phyloP scores from a whole-genome alignment of 345 rosid genomes.

The Eucalyptus fibrosa region DNA sequence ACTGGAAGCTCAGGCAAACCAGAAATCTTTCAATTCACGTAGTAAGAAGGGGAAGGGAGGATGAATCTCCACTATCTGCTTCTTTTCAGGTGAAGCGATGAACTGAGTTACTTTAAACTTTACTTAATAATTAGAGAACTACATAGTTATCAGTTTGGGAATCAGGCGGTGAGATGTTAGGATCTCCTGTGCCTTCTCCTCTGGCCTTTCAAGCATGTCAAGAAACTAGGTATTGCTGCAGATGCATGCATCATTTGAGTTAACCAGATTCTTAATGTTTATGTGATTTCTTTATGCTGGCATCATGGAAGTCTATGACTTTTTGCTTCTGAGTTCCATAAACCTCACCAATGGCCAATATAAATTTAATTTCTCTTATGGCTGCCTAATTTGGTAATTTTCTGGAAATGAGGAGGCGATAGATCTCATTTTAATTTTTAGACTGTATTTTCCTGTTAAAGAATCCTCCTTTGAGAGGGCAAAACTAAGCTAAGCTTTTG shows the following conservation, averaged over 20 bases:
- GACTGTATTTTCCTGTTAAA: neutral
- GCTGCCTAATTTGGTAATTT: neutral
- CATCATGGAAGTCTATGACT: neutral
- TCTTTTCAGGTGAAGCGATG: neutral
- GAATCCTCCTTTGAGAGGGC: neutral
- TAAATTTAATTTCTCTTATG: neutral
- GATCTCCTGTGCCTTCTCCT: neutral
- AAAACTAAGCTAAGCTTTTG: neutral
- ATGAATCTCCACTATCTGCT: neutral
- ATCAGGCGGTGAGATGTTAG: neutral
- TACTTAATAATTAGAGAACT: neutral
- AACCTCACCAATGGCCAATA: neutral
- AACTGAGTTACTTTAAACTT: neutral
- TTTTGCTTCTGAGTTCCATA: neutral
- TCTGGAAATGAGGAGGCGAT: neutral
- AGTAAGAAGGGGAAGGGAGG: slow-evolving; percentile 29
- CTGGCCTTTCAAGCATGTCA: neutral
- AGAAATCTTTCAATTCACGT: slow-evolving; percentile 7
- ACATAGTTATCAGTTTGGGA: neutral
- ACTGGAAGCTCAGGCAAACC: slow-evolving; percentile 38
- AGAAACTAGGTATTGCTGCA: neutral
- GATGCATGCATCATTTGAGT: neutral
- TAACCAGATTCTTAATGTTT: neutral
- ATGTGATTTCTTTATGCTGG: neutral
- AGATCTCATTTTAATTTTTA: neutral